Conservation (phyloP, 2,329 filamentous ascomycete species). For the Claviceps digitariae region DNA sequence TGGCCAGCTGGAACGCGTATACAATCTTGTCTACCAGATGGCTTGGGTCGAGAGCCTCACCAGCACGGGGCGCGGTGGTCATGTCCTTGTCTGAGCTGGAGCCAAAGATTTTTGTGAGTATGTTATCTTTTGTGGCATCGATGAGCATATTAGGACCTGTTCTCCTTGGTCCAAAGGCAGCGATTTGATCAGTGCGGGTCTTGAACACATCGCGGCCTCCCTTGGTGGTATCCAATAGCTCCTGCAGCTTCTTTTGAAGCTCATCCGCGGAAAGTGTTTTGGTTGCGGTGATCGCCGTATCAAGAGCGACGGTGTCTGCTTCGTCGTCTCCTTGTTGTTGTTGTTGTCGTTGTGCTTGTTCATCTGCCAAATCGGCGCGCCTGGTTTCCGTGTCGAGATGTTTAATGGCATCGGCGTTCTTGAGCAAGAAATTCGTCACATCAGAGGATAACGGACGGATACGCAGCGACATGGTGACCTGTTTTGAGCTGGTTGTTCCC, state of each 20-base stretch:
- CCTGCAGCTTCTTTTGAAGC: constrained; percentile 59
- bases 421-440: constrained; percentile 75
- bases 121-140: constrained; percentile 60
- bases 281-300: constrained; percentile 44
- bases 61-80: constrained; percentile 22
- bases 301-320: constrained; percentile 33
- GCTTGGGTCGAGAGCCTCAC: constrained; percentile 40
- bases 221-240: constrained; percentile 57
- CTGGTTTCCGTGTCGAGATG: constrained; percentile 60
- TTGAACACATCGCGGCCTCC: constrained; percentile 63
- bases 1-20: constrained; percentile 90
- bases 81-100: constrained; percentile 20
- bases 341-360: constrained; percentile 20
- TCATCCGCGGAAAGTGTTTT: constrained; percentile 58
- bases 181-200: constrained; percentile 63
- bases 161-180: constrained; percentile 77
- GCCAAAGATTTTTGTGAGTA: constrained; percentile 58
- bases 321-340: constrained; percentile 7
- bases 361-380: constrained; percentile 15
- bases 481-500: constrained; percentile 68
- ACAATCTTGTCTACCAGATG: constrained; percentile 82
- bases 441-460: constrained; percentile 65
- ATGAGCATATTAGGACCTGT: constrained; percentile 82
- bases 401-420: constrained; percentile 69
- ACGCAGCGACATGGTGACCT: constrained; percentile 62